Percentiles rank a stretch among this genome's conserved stretches.
These are phyloP conservation scores for Nymphaea colorata DNA, from an alignment of 164 flowering plant species.

Conservation along the genomic window DNA sequence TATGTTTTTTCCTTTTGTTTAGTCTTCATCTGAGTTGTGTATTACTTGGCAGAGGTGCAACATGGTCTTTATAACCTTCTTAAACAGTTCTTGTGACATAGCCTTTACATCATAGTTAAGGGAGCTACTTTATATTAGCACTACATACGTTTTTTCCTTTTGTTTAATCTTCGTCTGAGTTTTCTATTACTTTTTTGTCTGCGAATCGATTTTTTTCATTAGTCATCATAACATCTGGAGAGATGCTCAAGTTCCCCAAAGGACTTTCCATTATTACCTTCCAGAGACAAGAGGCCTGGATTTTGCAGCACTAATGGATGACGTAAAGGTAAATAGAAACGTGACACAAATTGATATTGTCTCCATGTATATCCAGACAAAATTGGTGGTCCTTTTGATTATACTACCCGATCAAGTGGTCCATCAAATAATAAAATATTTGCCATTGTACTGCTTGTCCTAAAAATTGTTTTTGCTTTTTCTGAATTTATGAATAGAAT, in stretches of 20 bases:
- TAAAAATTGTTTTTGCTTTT: no score
- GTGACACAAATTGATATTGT: not conserved
- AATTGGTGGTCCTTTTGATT: not conserved
- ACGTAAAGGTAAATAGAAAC: constrained; percentile 45
- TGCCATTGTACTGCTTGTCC: not conserved
- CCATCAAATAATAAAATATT: not conserved
- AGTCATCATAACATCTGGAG: constrained; percentile 98
- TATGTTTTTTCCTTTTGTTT: no score
- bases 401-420: no score
- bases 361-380: no score
- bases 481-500: constrained; percentile 31
- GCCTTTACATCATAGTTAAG: no score
- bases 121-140: no score
- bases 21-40: no score
- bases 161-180: not conserved
- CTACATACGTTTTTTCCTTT: no score
- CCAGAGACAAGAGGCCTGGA: constrained; percentile 78
- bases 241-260: constrained; percentile 86
- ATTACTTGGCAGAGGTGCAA: no score
- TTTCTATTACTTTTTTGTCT: no score
- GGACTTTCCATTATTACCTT: constrained; percentile 77
- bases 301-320: constrained; percentile 75
- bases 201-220: constrained; percentile 6
- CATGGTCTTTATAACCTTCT: no score
- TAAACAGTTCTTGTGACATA: no score